Evolutionary conservation across 352 stramenopile species (phyloP), one percentile per base, ranked within the genome.

Genomic region (Phytopythium kandeliae): DNA sequence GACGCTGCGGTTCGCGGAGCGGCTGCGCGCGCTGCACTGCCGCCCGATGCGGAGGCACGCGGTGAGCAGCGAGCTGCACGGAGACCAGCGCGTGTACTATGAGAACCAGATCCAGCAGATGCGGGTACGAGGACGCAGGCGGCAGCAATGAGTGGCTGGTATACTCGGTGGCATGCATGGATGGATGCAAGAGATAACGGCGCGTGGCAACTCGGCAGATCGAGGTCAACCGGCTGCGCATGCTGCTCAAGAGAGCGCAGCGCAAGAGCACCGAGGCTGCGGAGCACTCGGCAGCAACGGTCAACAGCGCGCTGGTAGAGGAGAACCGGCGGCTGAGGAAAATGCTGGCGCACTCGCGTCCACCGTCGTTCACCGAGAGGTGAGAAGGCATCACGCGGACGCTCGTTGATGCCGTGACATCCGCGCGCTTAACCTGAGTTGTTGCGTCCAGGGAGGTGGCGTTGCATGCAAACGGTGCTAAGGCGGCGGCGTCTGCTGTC

Each of bases 41-140:
- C 60, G 62, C 0, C 78, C 78, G n/a, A 65, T 85, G 40, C 65
- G 69, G 0, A 61, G 74, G 19, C 69, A 67, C n/a, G 51, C 82
- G 16, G 67, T 85, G 19, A 68, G 67, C 26, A 85, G 58, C 34
- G 74, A 87, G 48, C 48, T 69, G 34, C 31, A 78, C 25, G 67
- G 75, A 1, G 78, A 86, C 17, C 73, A 86, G 55, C 62, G 77
- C 3, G 25, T 72, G 8, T 86, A 76, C 53, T 86, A 89, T 52
- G 78, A 89, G 33, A 71, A 71, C 6, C 78, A 87, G 52, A 85
- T 89, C 51, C 72, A 78, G 45, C 67, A 44, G 26, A 87, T 90
- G 76, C 67, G 78, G 25, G 76, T 88, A 62, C 42, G 63, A 46
- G 12, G 31, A 6, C 4, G 28, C 28, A 31, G 4, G 4, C 9